These are phyloP conservation scores for Populus hybrid DNA, from an alignment of 441 rosid genomes.

Conservation along the genomic window DNA sequence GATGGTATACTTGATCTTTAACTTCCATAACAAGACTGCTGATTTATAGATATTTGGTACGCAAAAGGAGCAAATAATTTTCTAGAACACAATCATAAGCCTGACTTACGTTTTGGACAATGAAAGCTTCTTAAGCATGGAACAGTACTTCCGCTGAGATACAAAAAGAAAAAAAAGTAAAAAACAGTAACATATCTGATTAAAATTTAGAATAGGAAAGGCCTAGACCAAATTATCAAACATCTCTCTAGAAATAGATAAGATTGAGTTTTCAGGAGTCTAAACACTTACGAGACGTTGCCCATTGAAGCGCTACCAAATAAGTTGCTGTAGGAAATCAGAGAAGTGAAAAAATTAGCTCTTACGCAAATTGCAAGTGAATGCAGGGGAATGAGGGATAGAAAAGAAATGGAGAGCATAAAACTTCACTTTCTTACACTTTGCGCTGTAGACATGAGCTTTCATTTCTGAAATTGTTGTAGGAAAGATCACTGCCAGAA, in stretches of 20 bases:
- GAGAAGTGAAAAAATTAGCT: background rate
- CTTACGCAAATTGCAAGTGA: background rate
- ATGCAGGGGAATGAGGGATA: background rate
- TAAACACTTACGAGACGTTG: conserved; percentile 33
- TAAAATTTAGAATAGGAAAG: background rate
- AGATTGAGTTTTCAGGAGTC: too few species aligned
- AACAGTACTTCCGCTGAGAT: conserved; percentile 29
- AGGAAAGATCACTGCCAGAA: too few species aligned
- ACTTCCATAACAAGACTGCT: too few species aligned
- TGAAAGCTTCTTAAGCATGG: background rate
- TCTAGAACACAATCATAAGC: background rate
- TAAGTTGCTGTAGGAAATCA: conserved; percentile 37
- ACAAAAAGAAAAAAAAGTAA: background rate
- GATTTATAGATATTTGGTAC: too few species aligned
- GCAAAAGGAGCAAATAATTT: too few species aligned
- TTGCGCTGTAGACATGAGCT: background rate
- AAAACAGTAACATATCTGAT: background rate
- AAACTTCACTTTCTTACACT: conserved; percentile 25
- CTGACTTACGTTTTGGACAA: conserved; percentile 43
- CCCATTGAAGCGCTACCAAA: conserved; percentile 44
- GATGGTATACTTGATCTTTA: too few species aligned
- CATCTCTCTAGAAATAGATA: background rate
- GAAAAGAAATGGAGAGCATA: background rate
- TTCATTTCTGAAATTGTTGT: too few species aligned
- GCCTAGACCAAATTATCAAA: background rate